Evolutionary conservation across 352 stramenopile species (phyloP).

Genomic region (Paralagenidium karlingii): DNA sequence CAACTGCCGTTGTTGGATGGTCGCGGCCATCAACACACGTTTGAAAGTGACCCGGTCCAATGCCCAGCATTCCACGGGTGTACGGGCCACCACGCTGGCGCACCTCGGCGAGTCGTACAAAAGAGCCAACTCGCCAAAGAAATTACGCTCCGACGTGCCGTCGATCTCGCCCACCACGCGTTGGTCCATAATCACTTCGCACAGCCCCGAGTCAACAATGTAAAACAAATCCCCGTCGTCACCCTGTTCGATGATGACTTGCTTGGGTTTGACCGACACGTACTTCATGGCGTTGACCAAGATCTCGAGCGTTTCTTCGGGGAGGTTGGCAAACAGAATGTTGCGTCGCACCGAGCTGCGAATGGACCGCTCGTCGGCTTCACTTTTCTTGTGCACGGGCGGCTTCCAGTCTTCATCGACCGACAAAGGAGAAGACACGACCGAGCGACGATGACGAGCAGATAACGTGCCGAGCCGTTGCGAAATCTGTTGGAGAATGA

Average conservation of each 20-base stretch:
- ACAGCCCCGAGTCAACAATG: slow-evolving; percentile 81
- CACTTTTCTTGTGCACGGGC: slow-evolving; percentile 36
- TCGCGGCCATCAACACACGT: slow-evolving; percentile 50
- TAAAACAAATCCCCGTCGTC: slow-evolving; percentile 84
- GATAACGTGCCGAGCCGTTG: no score
- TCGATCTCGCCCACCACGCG: slow-evolving; percentile 44
- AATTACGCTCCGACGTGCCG: slow-evolving; percentile 40
- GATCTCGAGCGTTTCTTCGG: slow-evolving; percentile 46
- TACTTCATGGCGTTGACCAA: slow-evolving; percentile 68
- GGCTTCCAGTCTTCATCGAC: slow-evolving; percentile 34
- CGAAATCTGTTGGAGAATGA: no score
- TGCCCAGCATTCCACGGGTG: slow-evolving; percentile 73
- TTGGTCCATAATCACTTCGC: slow-evolving; percentile 49
- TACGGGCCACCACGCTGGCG: slow-evolving; percentile 65
- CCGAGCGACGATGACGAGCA: no score
- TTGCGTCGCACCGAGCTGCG: slow-evolving; percentile 43
- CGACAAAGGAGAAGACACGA: slow-evolving; percentile 16
- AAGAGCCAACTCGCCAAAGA: slow-evolving; percentile 90
- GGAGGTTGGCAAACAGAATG: slow-evolving; percentile 52
- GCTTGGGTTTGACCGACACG: slow-evolving; percentile 18
- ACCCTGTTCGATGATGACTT: slow-evolving; percentile 57
- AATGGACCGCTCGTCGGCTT: slow-evolving; percentile 33
- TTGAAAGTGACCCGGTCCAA: slow-evolving; percentile 75
- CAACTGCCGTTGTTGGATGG: slow-evolving; percentile 42
- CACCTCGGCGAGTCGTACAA: slow-evolving; percentile 86